Conservation (phyloP, 805 yeast genomes). For the Starmerella cellae region DNA sequence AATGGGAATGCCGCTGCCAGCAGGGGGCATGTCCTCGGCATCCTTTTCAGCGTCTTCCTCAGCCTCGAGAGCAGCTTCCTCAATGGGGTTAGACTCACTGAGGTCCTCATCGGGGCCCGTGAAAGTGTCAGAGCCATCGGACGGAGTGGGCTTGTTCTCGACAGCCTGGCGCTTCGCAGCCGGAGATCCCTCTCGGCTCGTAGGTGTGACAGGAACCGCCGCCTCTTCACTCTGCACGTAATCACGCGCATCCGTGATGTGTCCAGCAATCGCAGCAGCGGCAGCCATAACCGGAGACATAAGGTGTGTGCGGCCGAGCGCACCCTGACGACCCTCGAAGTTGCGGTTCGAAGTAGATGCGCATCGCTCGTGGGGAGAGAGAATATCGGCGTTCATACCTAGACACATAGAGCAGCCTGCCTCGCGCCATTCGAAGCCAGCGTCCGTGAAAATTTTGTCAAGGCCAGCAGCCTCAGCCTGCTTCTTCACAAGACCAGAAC, state of each 20-base stretch:
- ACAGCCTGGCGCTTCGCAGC: conserved; percentile 15
- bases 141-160: background rate
- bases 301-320: conserved; percentile 84
- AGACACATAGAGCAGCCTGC: conserved; percentile 99
- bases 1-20: conserved; percentile 51
- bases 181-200: conserved; percentile 23
- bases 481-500: conserved; percentile 85
- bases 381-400: conserved; percentile 98
- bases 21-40: conserved; percentile 21
- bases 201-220: conserved; percentile 27
- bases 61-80: conserved; percentile 37
- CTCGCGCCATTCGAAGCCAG: conserved; percentile 98
- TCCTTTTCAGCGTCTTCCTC: conserved; percentile 25
- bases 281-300: conserved; percentile 99
- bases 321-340: conserved; percentile 99
- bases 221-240: conserved; percentile 34
- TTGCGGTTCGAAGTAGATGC: conserved; percentile 98
- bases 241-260: conserved; percentile 79
- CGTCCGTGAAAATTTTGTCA: conserved; percentile 75
- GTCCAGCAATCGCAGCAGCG: conserved; percentile 90
- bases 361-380: conserved; percentile 90
- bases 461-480: conserved; percentile 94
- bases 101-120: conserved; percentile 34
- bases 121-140: conserved; percentile 28
- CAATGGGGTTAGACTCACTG: conserved; percentile 45